Percentiles rank a stretch among this genome's conserved stretches.
phyloP scores from a whole-genome alignment of 2,329 filamentous ascomycete species.

The Fusarium sp. region DNA sequence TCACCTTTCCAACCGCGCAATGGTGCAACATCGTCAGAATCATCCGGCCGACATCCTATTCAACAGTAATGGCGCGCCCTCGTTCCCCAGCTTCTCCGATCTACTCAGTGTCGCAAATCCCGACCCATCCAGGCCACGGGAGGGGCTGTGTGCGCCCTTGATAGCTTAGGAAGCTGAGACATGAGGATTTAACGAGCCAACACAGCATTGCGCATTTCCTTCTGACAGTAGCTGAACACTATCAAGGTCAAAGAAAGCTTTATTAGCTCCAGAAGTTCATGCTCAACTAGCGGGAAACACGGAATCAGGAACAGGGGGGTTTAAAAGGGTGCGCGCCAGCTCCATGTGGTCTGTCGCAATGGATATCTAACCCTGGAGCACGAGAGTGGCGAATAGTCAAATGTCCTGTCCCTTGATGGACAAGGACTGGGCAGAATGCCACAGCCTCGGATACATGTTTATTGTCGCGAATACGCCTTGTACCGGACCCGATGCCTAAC shows the following conservation, averaged over 20 bases:
- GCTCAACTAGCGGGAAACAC: background rate
- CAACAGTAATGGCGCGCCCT: background rate
- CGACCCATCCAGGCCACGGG: background rate
- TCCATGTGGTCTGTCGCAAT: conserved; percentile 20
- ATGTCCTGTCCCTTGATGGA: conserved; percentile 24
- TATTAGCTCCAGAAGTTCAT: conserved; percentile 9
- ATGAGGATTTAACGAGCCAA: background rate
- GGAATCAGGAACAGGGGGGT: conserved; percentile 3
- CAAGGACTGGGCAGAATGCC: background rate
- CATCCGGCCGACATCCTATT: conserved; percentile 8
- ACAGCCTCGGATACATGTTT: background rate
- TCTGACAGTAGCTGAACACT: conserved; percentile 13
- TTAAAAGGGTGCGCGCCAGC: conserved; percentile 22
- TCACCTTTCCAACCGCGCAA: conserved; percentile 15
- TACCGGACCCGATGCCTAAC: background rate
- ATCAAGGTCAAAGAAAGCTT: conserved; percentile 14
- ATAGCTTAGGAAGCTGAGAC: background rate
- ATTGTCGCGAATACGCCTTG: background rate
- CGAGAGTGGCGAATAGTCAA: conserved; percentile 6
- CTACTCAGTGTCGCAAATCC: background rate
- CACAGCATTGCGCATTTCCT: conserved; percentile 7
- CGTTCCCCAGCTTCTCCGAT: conserved; percentile 14
- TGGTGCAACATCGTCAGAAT: conserved; percentile 26
- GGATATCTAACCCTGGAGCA: conserved; percentile 9
- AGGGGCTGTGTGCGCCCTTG: background rate